Evolutionary conservation across 345 rosid species (phyloP), one percentile per base, ranked within the genome.

Genomic region (Cardamine occulta): DNA sequence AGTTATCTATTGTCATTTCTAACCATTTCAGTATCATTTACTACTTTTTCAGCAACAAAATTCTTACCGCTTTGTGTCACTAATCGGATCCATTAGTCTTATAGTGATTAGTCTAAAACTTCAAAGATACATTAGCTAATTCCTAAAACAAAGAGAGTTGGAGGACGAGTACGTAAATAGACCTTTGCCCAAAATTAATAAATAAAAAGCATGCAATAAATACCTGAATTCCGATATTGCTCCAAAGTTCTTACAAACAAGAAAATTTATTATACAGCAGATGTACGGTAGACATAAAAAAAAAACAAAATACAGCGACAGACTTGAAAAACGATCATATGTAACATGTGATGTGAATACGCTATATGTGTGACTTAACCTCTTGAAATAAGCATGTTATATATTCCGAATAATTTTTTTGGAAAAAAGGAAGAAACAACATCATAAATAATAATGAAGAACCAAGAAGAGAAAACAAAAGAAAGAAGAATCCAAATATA

Each of bases 281-380:
- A 35, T 11, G 15, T 37, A 40, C 45, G n/a, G 45, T 40, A 40
- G 1, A 40, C 14, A 40, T 12, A 0, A 11, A 3, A 39, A 0
- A 40, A 0, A 2, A 2, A 3, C 3, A 23, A 21, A 14, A 57
- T 26, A 28, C 31, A 31, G 2, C 9, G 42, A 5, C 15, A 40
- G 15, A 40, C 17, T 32, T 19, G 2, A 34, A 47, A 59, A 15
- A 4, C 17, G 26, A 49, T 23, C 60, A 49, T 60, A 23, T 32
- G 67, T 14, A 34, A 48, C 49, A 24, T 49, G 37, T 59, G 67
- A 21, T 19, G 60, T 59, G 68, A 49, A 49, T 51, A 35, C 59
- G 17, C 7, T 70, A 47, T 60, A 21, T 11, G 59, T 28, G 44
- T 72, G 68, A 60, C 34, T 70, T 21, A 15, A 60, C 67, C 39